Evolutionary conservation across 345 rosid genomes (phyloP).

Genomic region (Populus euphratica): DNA sequence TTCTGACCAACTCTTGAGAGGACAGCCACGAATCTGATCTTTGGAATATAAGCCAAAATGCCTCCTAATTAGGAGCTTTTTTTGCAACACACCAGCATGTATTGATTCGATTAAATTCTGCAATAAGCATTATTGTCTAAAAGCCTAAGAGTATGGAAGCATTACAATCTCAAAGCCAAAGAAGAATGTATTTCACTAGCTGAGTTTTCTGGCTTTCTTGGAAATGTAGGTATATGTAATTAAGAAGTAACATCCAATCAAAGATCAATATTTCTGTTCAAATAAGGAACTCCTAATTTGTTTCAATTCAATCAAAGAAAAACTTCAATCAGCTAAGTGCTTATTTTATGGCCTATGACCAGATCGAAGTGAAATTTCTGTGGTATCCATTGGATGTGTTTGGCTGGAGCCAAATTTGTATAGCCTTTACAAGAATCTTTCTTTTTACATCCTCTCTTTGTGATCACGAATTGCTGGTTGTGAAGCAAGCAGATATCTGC

Average conservation of each 20-base stretch:
- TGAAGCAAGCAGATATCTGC: conserved; percentile 2
- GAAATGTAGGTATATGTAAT: background rate
- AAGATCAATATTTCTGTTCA: background rate
- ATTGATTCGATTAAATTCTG: background rate
- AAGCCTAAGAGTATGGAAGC: background rate
- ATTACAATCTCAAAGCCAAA: background rate
- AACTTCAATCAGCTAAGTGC: background rate
- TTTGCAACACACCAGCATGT: background rate
- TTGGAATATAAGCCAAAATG: background rate
- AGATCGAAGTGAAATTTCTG: background rate
- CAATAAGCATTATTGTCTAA: background rate
- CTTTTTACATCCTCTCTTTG: conserved; percentile 1
- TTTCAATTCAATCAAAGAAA: background rate
- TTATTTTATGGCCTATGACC: background rate
- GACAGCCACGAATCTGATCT: background rate
- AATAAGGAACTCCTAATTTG: background rate
- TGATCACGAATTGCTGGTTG: conserved; percentile 5
- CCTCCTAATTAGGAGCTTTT: background rate
- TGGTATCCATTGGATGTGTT: background rate
- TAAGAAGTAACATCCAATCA: background rate
- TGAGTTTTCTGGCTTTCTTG: background rate
- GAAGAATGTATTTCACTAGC: background rate
- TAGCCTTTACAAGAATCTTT: background rate
- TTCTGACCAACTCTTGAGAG: background rate
- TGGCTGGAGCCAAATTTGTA: background rate